These are phyloP conservation scores for Exophiala dermatitidis DNA, from an alignment of 2,329 filamentous ascomycete genomes.

Conservation along the genomic window DNA sequence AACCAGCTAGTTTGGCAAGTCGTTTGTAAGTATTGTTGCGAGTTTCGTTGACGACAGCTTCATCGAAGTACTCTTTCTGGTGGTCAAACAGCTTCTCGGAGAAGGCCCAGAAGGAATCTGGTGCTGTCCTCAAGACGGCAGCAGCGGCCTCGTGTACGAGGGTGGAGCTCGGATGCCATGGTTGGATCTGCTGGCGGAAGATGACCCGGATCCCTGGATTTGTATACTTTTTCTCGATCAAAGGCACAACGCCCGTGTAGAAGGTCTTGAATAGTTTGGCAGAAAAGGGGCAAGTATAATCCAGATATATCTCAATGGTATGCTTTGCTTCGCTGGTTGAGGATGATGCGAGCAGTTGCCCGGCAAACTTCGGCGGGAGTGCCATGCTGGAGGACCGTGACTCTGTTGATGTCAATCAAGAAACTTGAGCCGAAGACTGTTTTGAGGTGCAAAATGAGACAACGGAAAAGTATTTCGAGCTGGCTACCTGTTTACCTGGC, in stretches of 20 bases:
- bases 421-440: not conserved
- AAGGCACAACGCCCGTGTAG: constrained; percentile 57
- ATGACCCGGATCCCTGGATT: constrained; percentile 58
- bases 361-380: constrained; percentile 53
- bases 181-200: constrained; percentile 86
- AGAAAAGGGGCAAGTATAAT: constrained; percentile 81
- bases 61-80: constrained; percentile 77
- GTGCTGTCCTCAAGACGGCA: constrained; percentile 65
- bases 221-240: constrained; percentile 55
- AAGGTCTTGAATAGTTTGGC: constrained; percentile 72
- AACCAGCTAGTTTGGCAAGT: constrained; percentile 64
- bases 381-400: constrained; percentile 41
- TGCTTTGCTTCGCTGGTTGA: constrained; percentile 42
- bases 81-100: constrained; percentile 60
- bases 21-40: constrained; percentile 77
- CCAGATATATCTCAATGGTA: constrained; percentile 60
- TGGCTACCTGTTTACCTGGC: too few species aligned
- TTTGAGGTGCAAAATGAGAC: not conserved
- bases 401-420: not conserved
- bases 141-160: constrained; percentile 66
- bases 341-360: constrained; percentile 40
- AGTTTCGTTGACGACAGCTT: constrained; percentile 71
- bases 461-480: too few species aligned
- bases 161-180: constrained; percentile 86
- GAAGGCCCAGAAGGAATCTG: constrained; percentile 73